Conservation (phyloP, 306 rosid species). For the Quercus glauca region DNA sequence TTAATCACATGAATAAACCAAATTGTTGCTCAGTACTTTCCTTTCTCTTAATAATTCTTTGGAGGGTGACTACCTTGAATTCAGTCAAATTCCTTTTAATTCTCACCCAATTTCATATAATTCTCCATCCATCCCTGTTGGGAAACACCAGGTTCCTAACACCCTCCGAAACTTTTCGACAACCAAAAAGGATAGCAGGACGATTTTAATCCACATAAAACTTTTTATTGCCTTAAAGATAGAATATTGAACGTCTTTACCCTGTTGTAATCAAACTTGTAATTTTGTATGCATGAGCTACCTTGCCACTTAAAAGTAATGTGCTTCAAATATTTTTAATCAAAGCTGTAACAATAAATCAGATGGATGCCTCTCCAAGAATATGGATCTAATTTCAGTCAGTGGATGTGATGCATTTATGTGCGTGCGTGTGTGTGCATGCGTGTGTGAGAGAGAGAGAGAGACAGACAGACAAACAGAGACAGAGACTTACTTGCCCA, state of each 20-base stretch:
- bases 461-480: neutral
- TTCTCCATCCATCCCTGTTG: too few relatives aligned
- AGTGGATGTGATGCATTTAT: neutral
- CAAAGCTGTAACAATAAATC: neutral
- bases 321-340: neutral
- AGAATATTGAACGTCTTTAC: neutral
- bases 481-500: constrained; percentile 68
- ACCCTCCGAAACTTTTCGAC: neutral
- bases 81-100: too few relatives aligned
- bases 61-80: too few relatives aligned
- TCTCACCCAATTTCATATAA: too few relatives aligned
- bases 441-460: neutral
- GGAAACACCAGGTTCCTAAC: too few relatives aligned
- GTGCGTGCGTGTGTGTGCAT: neutral
- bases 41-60: neutral
- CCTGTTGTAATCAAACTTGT: neutral
- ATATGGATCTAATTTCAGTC: neutral
- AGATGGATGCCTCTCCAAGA: neutral
- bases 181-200: neutral
- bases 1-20: too few relatives aligned
- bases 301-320: neutral
- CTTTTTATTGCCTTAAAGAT: neutral
- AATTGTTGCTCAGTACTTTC: too few relatives aligned
- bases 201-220: neutral
- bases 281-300: neutral